phyloP scores from a whole-genome alignment of 2,329 filamentous ascomycete genomes.

The Epichloe typhina region DNA sequence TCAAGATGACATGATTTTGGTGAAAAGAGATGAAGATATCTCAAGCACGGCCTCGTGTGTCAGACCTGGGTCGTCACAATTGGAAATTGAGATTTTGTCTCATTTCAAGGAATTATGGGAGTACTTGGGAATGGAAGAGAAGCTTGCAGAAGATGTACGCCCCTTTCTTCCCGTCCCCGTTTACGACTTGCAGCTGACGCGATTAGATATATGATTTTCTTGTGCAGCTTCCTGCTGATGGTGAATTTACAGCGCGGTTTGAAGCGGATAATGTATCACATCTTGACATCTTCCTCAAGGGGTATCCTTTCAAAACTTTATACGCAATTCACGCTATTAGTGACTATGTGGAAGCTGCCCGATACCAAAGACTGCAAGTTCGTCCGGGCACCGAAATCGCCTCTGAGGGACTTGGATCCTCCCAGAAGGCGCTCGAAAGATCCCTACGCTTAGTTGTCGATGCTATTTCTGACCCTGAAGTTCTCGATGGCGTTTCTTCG shows the following conservation, averaged over 20 bases:
- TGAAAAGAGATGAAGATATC: slow-evolving; percentile 44
- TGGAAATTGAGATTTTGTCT: slow-evolving; percentile 68
- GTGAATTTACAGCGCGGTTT: slow-evolving; percentile 46
- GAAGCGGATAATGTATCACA: slow-evolving; percentile 39
- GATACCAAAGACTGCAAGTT: slow-evolving; percentile 19
- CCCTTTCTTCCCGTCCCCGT: neutral
- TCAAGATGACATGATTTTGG: slow-evolving; percentile 49
- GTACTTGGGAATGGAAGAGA: slow-evolving; percentile 62
- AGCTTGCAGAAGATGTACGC: slow-evolving; percentile 51
- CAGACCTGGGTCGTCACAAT: slow-evolving; percentile 39
- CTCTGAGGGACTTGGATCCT: slow-evolving; percentile 1
- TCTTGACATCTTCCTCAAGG: slow-evolving; percentile 51
- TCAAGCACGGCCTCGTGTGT: slow-evolving; percentile 29
- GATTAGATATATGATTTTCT: slow-evolving; percentile 56
- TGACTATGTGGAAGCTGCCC: slow-evolving; percentile 40
- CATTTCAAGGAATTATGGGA: slow-evolving; percentile 78
- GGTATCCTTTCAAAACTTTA: slow-evolving; percentile 58
- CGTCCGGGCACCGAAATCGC: slow-evolving; percentile 4
- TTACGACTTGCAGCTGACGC: slow-evolving; percentile 8
- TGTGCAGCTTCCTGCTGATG: slow-evolving; percentile 54
- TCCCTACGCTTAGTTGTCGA: slow-evolving; percentile 42
- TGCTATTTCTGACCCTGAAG: slow-evolving; percentile 44
- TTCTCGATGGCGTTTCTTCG: slow-evolving; percentile 27
- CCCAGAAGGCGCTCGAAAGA: slow-evolving; percentile 19
- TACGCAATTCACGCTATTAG: slow-evolving; percentile 59